Percentiles rank a stretch among this genome's conserved stretches.
These are phyloP conservation scores for Lentinula aciculospora DNA, from an alignment of 768 basidiomycete species.

Conservation along the genomic window DNA sequence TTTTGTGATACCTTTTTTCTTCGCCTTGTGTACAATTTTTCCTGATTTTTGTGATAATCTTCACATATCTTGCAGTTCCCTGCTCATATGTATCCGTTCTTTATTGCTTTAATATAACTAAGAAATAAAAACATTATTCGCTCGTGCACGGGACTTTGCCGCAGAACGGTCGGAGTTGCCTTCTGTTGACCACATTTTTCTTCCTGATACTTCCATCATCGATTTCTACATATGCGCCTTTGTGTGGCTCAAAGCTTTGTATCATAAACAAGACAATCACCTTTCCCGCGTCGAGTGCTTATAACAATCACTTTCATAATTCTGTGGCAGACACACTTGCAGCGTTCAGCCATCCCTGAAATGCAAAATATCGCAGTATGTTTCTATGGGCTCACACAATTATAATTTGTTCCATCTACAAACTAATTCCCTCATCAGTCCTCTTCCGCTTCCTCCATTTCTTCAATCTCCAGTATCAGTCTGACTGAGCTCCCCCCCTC, in stretches of 20 bases:
- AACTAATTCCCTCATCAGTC: background rate
- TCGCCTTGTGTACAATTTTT: background rate
- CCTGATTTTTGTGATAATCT: background rate
- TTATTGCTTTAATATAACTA: background rate
- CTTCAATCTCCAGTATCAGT: background rate
- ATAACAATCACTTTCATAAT: background rate
- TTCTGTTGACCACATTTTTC: slow-evolving; percentile 8
- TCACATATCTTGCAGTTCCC: background rate
- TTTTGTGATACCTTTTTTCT: background rate
- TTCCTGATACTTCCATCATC: slow-evolving; percentile 10
- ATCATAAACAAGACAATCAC: background rate
- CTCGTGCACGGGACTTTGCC: slow-evolving; percentile 1
- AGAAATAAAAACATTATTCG: background rate
- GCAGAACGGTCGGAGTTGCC: no score
- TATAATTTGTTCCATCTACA: background rate
- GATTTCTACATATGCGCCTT: background rate
- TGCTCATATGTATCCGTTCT: background rate
- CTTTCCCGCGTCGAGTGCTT: background rate
- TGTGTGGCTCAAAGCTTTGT: background rate
- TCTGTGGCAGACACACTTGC: slow-evolving; percentile 12
- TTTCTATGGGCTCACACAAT: background rate
- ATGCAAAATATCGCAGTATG: background rate
- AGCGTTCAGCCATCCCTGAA: background rate
- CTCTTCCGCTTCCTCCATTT: background rate
- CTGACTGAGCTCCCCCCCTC: background rate